Percentiles rank a stretch among this genome's conserved stretches.
Evolutionary conservation across 331 rosid species (phyloP).

Genomic region (Spiraea crenata): DNA sequence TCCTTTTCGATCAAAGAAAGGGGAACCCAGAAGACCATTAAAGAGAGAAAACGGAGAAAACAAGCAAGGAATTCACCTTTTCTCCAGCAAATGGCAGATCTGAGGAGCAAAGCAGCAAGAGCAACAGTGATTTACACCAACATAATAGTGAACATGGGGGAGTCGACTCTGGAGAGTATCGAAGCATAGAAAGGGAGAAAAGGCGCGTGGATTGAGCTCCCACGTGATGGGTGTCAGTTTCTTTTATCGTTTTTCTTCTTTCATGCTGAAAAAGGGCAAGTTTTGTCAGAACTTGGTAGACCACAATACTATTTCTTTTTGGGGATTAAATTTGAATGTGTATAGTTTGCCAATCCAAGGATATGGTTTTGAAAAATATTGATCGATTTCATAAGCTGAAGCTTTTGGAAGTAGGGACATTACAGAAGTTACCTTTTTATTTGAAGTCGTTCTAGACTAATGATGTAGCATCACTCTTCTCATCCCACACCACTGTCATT

Average conservation of each 20-base stretch:
- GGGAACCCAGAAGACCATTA: slow-evolving; percentile 4
- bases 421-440: no score
- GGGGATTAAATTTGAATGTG: neutral
- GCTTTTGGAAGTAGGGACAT: no score
- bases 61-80: slow-evolving; percentile 11
- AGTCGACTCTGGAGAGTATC: neutral
- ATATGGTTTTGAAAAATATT: neutral
- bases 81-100: slow-evolving; percentile 39
- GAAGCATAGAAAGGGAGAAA: slow-evolving; percentile 12
- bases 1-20: neutral
- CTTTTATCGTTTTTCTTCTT: neutral
- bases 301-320: neutral
- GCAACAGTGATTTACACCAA: neutral
- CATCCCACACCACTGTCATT: no score
- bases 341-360: neutral
- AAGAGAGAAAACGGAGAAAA: slow-evolving; percentile 9
- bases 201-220: slow-evolving; percentile 55
- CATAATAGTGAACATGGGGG: neutral
- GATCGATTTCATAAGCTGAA: no score
- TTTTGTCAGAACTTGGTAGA: slow-evolving; percentile 36
- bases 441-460: no score
- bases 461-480: no score
- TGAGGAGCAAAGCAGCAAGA: slow-evolving; percentile 19
- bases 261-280: slow-evolving; percentile 14
- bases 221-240: slow-evolving; percentile 65